Conservation (phyloP, 1,139 yeast species). For the Candida sanyaensis region DNA sequence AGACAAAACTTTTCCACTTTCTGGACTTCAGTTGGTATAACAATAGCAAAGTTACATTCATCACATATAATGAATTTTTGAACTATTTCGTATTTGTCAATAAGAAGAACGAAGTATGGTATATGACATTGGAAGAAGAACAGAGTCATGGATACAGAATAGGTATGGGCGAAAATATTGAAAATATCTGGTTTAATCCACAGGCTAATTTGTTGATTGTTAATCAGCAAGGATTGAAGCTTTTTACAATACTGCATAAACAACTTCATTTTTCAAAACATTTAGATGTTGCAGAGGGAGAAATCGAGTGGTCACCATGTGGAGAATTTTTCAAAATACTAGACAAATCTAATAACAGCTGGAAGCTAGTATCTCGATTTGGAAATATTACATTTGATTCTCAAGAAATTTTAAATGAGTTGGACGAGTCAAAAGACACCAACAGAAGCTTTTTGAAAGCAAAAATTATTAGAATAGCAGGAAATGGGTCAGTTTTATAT, state of each 20-base stretch:
- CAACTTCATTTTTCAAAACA: conserved; percentile 16
- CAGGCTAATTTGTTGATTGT: conserved; percentile 23
- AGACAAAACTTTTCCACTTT: conserved; percentile 30
- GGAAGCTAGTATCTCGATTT: conserved; percentile 39
- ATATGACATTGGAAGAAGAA: conserved; percentile 21
- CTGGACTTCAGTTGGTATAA: conserved; percentile 34
- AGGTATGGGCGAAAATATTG: conserved; percentile 8
- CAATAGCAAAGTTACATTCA: conserved; percentile 20
- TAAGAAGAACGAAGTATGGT: conserved; percentile 32
- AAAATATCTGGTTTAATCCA: conserved; percentile 27
- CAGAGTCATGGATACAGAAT: conserved; percentile 17
- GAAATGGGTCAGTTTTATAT: conserved; percentile 29
- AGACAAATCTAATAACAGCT: conserved; percentile 24
- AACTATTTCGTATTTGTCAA: conserved; percentile 36
- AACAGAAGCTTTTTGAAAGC: conserved; percentile 26
- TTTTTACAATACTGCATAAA: conserved; percentile 17
- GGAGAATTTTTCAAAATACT: conserved; percentile 34
- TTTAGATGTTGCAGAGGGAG: conserved; percentile 11
- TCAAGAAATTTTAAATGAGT: conserved; percentile 24
- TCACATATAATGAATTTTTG: conserved; percentile 27
- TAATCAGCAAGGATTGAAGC: conserved; percentile 14
- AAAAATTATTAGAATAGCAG: conserved; percentile 22
- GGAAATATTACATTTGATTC: conserved; percentile 37
- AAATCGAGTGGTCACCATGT: conserved; percentile 35
- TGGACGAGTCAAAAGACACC: conserved; percentile 19